Base-by-base conservation (phyloP, 1,284 basidiomycete species). In the Tremellales sp. region DNA sequence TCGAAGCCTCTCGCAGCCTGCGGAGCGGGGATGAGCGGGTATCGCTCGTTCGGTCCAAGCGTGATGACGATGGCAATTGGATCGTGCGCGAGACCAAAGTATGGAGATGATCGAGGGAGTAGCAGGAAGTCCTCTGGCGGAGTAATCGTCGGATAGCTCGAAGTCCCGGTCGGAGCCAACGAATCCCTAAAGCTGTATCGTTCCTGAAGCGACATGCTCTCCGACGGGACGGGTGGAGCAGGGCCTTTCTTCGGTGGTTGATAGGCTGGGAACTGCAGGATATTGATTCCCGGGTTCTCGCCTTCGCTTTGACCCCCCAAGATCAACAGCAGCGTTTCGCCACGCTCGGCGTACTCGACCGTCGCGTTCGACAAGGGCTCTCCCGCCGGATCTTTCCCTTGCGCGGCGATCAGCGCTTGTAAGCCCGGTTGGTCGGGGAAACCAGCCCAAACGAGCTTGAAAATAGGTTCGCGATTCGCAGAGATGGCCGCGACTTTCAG, bases 371-470 rank as follows among this genome's bases (percentile, higher is more conserved):
- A 61, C 12, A 70, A 45, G 2, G 63, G 63, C 34, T 67, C 59
- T 3, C 51, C 51, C 3, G 60, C 50, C 13, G 51, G 56, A 13
- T 60, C 52, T 8, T 56, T 52, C 1, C 50, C 56, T 34, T 62
- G 59, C 12, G 66, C 60, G 0, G 65, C 54, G 4, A 66, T 51
- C 3, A 72, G 40, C 13, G 58, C 53, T n/a, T 61, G 59, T 42
- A 74, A 45, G 8, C 54, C 53, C 1, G 66, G 48, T 19, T 71
- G 65, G 41, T 84, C 81, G 0, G 82, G 75, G 66, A 85, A 88
- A 1, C 79, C 78, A 45, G 83, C 85, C 92, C 92, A 95, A 0
- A 84, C 75, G 5, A 95, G 76, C 68, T 89, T 91, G 78, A 88
- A 93, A 36, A 97, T 83, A 1, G 91, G 88, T 65, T 94, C 90